Evolutionary conservation across 106 monocot genomes (phyloP), one percentile per base, ranked within the genome.

Genomic region (Xerophyta viscosa): DNA sequence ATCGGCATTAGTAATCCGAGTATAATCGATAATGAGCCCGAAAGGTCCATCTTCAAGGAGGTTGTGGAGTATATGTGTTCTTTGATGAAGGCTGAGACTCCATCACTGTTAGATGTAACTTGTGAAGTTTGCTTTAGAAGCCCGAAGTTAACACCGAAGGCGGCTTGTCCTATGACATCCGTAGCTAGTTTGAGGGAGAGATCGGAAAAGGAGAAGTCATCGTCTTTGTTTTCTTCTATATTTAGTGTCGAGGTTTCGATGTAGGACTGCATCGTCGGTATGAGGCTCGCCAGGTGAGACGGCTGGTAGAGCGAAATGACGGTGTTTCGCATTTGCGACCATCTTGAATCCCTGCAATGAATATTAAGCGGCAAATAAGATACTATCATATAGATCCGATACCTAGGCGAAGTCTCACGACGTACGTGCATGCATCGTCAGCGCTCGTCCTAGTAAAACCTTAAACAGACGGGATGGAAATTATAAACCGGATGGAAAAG

Each of bases 261-360:
- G 51, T 71, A 71, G 20, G 86, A 67, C 28, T 87, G 71, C 77
- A 87, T 81, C 55, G 54, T 48, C 26, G 86, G 86, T 62, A 87
- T 78, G 5, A 87, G 74, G 29, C 48, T 74, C 12, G 86, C 73
- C 1, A 87, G 43, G 59, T 81, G 77, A 6, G 86, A 67, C 8
- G 86, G 81, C 36, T 81, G 86, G 67, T 87, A 87, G 29, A 87
- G 48, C 20, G 86, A 81, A 41, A 81, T 68, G 28, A 87, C 66
- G 3, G 77, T 68, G 67, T 81, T 87, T 71, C 81, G 50, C 86
- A 77, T 77, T 0, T 70, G 50, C 8, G 70, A 71, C 86, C 86
- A 87, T 56, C 74, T 81, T 41, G 66, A 62, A 42, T 81, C 81
- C 74, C 77, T 80, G 69, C 24, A 24, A 63, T 36, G 7, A 36